Conservation (phyloP, 495 filamentous ascomycete species). For the Neurospora sp. region DNA sequence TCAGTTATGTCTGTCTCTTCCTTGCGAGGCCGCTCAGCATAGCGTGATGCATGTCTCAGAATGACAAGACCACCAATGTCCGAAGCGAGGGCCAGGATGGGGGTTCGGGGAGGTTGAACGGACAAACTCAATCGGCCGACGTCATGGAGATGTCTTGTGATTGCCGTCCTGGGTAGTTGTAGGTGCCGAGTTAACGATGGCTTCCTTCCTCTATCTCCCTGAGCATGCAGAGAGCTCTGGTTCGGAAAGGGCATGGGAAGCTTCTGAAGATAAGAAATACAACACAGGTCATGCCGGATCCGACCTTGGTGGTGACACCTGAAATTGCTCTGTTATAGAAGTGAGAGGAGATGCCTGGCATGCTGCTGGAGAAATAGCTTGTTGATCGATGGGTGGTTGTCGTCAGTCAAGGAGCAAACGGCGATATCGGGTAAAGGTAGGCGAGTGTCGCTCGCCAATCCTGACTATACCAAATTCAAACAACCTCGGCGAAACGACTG, state of each 20-base stretch:
- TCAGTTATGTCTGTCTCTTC: neutral
- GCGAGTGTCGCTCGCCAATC: neutral
- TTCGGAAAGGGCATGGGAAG: neutral
- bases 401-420: neutral
- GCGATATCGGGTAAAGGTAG: neutral
- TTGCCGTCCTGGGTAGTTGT: neutral
- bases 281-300: neutral
- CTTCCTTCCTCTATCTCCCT: neutral
- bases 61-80: neutral
- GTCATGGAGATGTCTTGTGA: neutral
- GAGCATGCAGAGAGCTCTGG: neutral
- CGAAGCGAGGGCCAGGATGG: neutral
- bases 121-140: neutral
- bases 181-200: neutral
- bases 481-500: neutral
- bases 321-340: neutral
- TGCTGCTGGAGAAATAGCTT: neutral
- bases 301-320: neutral
- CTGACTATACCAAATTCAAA: neutral
- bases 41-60: neutral
- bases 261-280: neutral
- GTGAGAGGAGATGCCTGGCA: neutral
- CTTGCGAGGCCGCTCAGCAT: neutral
- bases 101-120: neutral
- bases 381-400: neutral